Evolutionary conservation across 2,329 filamentous ascomycete species (phyloP).

Genomic region (Paraphaeosphaeria sporulosa): DNA sequence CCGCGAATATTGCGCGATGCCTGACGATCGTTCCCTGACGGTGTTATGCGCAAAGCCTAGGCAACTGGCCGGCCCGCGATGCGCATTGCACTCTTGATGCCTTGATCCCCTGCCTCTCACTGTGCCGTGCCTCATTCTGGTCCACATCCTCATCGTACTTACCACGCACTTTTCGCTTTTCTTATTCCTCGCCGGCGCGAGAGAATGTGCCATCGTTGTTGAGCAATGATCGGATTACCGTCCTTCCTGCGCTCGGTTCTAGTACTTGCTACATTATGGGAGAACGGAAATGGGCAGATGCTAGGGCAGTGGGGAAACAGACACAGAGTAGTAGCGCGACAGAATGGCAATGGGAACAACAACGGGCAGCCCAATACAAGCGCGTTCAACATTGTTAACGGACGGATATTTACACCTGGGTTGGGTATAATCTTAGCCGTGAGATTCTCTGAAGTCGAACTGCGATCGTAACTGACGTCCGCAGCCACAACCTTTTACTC

Average conservation of each 20-base stretch:
- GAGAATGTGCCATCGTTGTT: conserved; percentile 38
- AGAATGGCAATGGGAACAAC: conserved; percentile 23
- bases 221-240: conserved; percentile 35
- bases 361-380: conserved; percentile 32
- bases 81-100: conserved; percentile 19
- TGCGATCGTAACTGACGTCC: conserved; percentile 16
- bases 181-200: conserved; percentile 26
- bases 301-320: conserved; percentile 29
- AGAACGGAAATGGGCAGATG: conserved; percentile 36
- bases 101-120: conserved; percentile 18
- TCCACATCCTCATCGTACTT: conserved; percentile 4
- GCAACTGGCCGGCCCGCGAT: conserved; percentile 12
- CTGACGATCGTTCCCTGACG: conserved; percentile 11
- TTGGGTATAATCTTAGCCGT: conserved; percentile 70
- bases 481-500: conserved; percentile 47
- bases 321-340: conserved; percentile 17
- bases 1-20: conserved; percentile 10
- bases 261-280: conserved; percentile 29
- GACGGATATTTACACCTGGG: conserved; percentile 74
- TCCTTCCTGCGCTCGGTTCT: conserved; percentile 23
- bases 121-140: conserved; percentile 5
- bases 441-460: conserved; percentile 14
- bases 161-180: conserved; percentile 13
- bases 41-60: conserved; percentile 18
- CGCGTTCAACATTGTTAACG: conserved; percentile 66